Percentiles rank a stretch among this genome's conserved stretches.
Evolutionary conservation across 371 early-diverging fungal species (phyloP).

Genomic region (Lichtheimia corymbifera): DNA sequence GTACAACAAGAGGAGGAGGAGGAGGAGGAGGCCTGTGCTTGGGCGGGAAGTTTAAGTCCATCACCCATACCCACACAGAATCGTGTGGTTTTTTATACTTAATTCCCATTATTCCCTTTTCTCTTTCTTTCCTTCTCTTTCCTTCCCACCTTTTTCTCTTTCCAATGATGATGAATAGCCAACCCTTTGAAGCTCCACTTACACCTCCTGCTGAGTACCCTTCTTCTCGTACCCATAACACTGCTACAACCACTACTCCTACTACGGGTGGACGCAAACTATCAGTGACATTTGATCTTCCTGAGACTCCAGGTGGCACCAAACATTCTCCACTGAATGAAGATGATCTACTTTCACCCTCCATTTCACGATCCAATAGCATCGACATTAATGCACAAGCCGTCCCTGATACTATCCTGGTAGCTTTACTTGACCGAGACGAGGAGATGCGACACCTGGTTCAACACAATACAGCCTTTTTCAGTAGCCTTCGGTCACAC

Average conservation of each 20-base stretch:
- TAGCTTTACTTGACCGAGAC: slow-evolving; percentile 42
- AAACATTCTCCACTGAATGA: neutral
- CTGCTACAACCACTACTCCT: neutral
- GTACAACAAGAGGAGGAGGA: no score
- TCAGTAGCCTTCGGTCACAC: slow-evolving; percentile 26
- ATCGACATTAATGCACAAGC: slow-evolving; percentile 44
- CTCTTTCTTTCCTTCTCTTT: slow-evolving; percentile 2
- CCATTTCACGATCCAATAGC: slow-evolving; percentile 19
- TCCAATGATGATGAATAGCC: slow-evolving; percentile 1
- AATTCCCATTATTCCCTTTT: neutral
- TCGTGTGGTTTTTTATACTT: no score
- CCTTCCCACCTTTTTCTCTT: slow-evolving; percentile 7
- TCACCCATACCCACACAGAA: no score
- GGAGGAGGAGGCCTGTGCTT: no score
- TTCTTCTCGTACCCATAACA: slow-evolving; percentile 2
- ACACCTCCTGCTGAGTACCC: slow-evolving; percentile 10
- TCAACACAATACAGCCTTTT: slow-evolving; percentile 33
- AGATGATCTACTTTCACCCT: slow-evolving; percentile 22
- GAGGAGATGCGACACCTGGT: slow-evolving; percentile 49
- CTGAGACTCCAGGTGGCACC: slow-evolving; percentile 14
- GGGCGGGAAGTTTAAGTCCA: no score
- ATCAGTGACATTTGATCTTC: slow-evolving; percentile 46
- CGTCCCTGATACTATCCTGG: slow-evolving; percentile 45
- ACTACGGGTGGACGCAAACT: slow-evolving; percentile 15
- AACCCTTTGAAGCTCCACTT: slow-evolving; percentile 9